Base-by-base conservation (phyloP, 2,329 filamentous ascomycete species). In the Hypoxylon sp. region DNA sequence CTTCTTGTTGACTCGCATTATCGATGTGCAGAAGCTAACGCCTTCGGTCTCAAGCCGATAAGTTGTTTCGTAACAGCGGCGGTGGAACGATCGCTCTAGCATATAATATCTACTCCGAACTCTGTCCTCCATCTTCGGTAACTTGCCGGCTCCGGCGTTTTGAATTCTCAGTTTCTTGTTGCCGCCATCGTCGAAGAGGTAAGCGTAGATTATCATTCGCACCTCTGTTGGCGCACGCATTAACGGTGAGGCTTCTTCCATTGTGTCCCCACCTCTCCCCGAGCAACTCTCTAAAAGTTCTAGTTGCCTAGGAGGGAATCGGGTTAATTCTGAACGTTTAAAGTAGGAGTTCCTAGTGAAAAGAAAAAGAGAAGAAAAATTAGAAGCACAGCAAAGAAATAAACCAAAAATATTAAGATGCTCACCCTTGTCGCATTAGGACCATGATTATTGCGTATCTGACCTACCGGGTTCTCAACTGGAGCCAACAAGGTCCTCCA, bases 61-160 rank as follows among this genome's bases (percentile, higher is more conserved):
- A 3, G 88, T 89, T 6, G 88, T 89, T 59, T 83, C 75, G 67
- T 77, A 81, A 61, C 80, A 81, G 62, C 80, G 79, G 13, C 81
- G 79, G 43, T 79, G 74, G 32, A 84, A 74, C 11, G 79, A 77
- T 5, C 77, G 76, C 55, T 82, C 80, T 41, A 84, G 72, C 38
- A 83, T 74, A 50, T 80, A 77, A 71, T 85, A 86, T 4, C 72
- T 71, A n/a, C 76, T 78, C 17, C 82, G 79, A 11, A 69, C 67
- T 28, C 63, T 68, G 23, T 34, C 14, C 30, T 71, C 52, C 0
- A 49, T 61, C 38, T 52, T 57, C 7, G 76, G 75, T 62, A 80
- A 65, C 41, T 62, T 57, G 71, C 66, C 38, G 56, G 72, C 25
- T 56, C 52, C 48, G 23, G 72, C 72, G 58, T 80, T 83, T 23